Conservation (phyloP, 176 grass and related monocot genomes). For the Carex scoparia region DNA sequence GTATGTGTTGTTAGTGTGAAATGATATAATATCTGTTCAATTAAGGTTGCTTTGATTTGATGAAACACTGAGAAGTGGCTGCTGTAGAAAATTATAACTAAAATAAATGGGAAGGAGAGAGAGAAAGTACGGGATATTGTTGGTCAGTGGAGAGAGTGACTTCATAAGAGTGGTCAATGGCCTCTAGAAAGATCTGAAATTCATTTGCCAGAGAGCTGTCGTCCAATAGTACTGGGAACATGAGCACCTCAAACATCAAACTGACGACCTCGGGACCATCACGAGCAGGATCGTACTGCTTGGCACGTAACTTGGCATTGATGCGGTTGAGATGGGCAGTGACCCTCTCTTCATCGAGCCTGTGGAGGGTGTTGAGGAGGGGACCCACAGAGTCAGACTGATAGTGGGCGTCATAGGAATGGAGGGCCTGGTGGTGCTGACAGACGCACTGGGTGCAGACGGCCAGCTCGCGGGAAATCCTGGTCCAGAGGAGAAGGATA, state of each 20-base stretch:
- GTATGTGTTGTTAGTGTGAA: neutral
- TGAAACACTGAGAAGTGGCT: too few species aligned
- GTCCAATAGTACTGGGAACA: constrained; percentile 73
- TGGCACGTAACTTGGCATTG: constrained; percentile 44
- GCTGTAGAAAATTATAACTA: too few species aligned
- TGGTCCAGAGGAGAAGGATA: constrained; percentile 52
- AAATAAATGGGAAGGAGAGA: neutral
- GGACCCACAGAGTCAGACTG: constrained; percentile 56
- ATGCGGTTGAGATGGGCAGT: constrained; percentile 55
- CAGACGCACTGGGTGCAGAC: constrained; percentile 83
- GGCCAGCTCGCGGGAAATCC: constrained; percentile 61
- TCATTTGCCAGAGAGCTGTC: constrained; percentile 73
- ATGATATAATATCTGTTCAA: neutral
- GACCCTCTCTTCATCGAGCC: constrained; percentile 80
- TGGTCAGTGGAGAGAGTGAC: constrained; percentile 86
- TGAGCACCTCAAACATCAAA: constrained; percentile 89
- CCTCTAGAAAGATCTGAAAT: constrained; percentile 87
- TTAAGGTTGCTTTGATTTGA: too few species aligned
- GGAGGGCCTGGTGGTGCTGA: constrained; percentile 76
- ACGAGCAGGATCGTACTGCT: constrained; percentile 52
- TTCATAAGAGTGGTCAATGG: constrained; percentile 73
- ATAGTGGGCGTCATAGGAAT: constrained; percentile 52
- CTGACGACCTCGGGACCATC: constrained; percentile 57
- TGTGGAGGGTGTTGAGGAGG: constrained; percentile 55
- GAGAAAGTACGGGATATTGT: constrained; percentile 76